phyloP scores from a whole-genome alignment of 768 basidiomycete genomes.

The Trametes gibbosa region DNA sequence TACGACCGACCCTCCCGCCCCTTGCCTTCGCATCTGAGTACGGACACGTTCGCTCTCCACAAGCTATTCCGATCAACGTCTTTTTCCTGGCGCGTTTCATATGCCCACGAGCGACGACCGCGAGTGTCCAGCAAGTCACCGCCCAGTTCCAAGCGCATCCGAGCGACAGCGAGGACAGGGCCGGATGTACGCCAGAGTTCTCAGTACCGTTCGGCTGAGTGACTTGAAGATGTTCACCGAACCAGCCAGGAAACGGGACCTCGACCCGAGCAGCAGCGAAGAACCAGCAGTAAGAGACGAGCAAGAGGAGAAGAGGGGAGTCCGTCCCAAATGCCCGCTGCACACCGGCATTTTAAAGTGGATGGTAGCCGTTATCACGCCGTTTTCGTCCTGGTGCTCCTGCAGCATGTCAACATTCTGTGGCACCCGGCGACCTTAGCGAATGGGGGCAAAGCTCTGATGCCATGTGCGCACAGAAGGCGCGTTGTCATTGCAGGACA shows the following conservation, averaged over 20 bases:
- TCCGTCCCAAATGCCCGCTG: neutral
- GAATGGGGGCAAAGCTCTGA: neutral
- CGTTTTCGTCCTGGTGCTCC: neutral
- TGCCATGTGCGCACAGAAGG: neutral
- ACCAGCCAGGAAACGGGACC: too few relatives aligned
- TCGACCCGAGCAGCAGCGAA: neutral
- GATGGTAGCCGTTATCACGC: neutral
- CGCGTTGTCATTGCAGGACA: neutral
- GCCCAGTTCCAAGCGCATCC: too few relatives aligned
- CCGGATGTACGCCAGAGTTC: too few relatives aligned
- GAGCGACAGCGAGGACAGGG: too few relatives aligned
- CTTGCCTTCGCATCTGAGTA: neutral
- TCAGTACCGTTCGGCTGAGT: too few relatives aligned
- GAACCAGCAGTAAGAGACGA: neutral
- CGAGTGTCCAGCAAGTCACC: too few relatives aligned
- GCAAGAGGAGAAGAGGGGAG: neutral
- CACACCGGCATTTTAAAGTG: neutral
- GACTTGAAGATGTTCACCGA: too few relatives aligned
- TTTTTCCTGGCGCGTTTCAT: neutral
- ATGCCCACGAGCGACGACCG: neutral
- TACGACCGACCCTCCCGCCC: neutral
- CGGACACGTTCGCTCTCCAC: neutral
- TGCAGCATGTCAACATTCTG: neutral
- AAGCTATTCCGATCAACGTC: neutral
- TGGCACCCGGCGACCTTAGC: neutral